These are phyloP conservation scores for Zangia roseola DNA, from an alignment of 768 basidiomycete species.

Conservation along the genomic window DNA sequence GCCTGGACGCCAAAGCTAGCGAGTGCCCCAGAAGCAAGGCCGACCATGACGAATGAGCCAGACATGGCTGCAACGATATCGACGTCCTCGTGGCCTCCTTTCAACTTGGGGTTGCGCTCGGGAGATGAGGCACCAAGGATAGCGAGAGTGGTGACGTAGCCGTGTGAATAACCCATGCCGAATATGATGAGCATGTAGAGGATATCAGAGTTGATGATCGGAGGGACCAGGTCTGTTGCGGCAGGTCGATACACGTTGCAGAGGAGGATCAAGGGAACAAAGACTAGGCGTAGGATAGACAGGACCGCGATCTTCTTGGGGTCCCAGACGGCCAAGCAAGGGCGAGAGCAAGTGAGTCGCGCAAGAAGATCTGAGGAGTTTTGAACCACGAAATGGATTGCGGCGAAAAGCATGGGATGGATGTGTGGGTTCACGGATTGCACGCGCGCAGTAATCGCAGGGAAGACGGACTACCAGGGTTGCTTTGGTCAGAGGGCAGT, in stretches of 20 bases:
- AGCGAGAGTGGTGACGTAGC: constrained; percentile 71
- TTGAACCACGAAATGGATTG: constrained; percentile 72
- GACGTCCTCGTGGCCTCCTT: constrained; percentile 70
- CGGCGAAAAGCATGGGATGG: constrained; percentile 77
- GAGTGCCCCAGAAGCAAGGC: constrained; percentile 70
- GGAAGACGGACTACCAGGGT: constrained; percentile 68
- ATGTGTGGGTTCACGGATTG: constrained; percentile 59
- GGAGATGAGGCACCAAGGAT: constrained; percentile 82
- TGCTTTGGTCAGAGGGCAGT: not conserved
- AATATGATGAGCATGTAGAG: constrained; percentile 70
- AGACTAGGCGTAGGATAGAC: constrained; percentile 67
- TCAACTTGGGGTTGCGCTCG: constrained; percentile 68
- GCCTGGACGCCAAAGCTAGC: constrained; percentile 75
- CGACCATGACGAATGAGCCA: constrained; percentile 74
- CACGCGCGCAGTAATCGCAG: constrained; percentile 77
- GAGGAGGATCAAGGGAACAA: constrained; percentile 80
- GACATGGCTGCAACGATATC: constrained; percentile 80
- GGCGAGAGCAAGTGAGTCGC: constrained; percentile 63
- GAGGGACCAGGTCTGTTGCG: constrained; percentile 19
- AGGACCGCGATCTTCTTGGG: constrained; percentile 56
- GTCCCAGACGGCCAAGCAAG: constrained; percentile 63
- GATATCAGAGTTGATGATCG: constrained; percentile 68
- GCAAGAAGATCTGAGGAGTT: constrained; percentile 69
- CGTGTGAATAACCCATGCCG: constrained; percentile 70
- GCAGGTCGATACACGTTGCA: constrained; percentile 71